Evolutionary conservation across 352 stramenopile species (phyloP), one percentile per base, ranked within the genome.

Genomic region (Globisporangium orthogonon): DNA sequence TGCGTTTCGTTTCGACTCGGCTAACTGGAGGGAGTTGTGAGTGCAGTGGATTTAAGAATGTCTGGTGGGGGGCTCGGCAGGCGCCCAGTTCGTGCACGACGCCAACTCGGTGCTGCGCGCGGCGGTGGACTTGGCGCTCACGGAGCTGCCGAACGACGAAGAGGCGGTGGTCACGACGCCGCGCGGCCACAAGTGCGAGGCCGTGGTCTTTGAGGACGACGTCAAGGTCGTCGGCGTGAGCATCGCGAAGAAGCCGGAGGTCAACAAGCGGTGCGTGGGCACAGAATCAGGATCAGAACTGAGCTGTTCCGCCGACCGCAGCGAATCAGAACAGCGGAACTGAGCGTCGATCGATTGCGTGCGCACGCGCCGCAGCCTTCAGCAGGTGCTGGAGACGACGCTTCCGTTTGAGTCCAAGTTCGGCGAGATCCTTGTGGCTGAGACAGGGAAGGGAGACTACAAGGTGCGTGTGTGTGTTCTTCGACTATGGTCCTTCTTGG

Each of bases 71-170:
- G 28, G 15, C 28, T 7, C 43, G 54, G 37, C 18, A 87, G 77
- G 77, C 40, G 62, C 64, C 17, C 74, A 76, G 18, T 94, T 94
- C 60, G 65, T 76, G 28, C 84, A 92, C 54, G 78, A 87, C 52
- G 84, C 84, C 6, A 80, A 94, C 55, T 69, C 67, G 2, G 73
- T 94, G 28, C 54, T 94, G 40, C 82, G 82, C 14, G 76, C 81
- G 30, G 69, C 80, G 14, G 18, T 94, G 30, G 82, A 91, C 50
- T 57, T 89, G 49, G 84, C 84, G 39, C 65, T 94, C 18, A 90
- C 84, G 5, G 78, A 91, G 58, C 60, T 94, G 31, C 84, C 84
- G 30, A 94, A 87, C 51, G 80, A 94, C 49, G 82, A 91, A 53
- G 78, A 92, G 65, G 73, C 78, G 53, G 76, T 94, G 18, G 79